Base-by-base conservation (phyloP, 2,329 filamentous ascomycete genomes). In the Lachnum nothofagi region DNA sequence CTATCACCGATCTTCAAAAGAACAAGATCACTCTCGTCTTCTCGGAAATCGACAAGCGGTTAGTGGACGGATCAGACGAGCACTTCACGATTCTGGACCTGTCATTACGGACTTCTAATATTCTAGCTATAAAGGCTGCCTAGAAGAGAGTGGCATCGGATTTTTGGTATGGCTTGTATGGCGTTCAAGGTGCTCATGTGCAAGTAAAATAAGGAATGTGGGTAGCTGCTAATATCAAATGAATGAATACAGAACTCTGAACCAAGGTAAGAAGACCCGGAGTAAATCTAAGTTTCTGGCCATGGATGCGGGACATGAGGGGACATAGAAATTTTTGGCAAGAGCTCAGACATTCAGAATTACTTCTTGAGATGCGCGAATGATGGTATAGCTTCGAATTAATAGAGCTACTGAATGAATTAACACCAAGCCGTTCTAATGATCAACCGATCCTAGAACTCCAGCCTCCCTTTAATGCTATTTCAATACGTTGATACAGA, bases 31-130 rank as follows among this genome's bases (percentile, higher is more conserved):
- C 91, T 41, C 76, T 88, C 54, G 76, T 91, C 3, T 98, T 98
- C 65, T 96, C 91, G 0, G 91, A 97, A 67, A 78, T 91, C 23
- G 93, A 99, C 65, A 97, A 97, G 75, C 79, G 93, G 56, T 70
- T 98, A 40, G 86, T 95, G 5, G 94, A 99, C 67, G 93, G 93
- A 7, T 86, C 91, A 2, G 93, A 98, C 64, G 93, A 98, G 70
- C 91, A 98, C 66, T 73, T 98, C 20, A 89, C 88, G 1, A 86
- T 97, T 51, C 72, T 98, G 25, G 91, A 98, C 67, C 66, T 97
- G 56, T 78, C 86, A 5, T 74, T 97, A 63, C 83, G 88, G 62
- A 86, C 95, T 71, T 88, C 88, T 0, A 80, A 79, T 24, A 82
- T 93, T 49, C 65, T 95, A 65, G 55, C 57, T 43, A 59, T 59